Base-by-base conservation (phyloP, 306 rosid genomes). In the Vigna nakashimae region DNA sequence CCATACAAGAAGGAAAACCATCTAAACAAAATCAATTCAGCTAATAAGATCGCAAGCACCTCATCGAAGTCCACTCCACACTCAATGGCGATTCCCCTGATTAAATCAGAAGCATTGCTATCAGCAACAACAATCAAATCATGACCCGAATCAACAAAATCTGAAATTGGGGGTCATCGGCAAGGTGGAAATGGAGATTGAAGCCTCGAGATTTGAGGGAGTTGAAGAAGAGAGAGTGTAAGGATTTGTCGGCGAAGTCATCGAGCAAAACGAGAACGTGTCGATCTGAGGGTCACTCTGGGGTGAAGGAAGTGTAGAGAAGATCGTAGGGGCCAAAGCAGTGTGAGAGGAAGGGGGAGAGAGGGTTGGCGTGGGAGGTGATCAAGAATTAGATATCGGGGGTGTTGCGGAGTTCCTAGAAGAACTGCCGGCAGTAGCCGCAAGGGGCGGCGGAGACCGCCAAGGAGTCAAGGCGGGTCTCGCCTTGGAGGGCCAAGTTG, bases 51-150 rank as follows among this genome's bases (percentile, higher is more conserved):
- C 14, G 4, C 26, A 81, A 80, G 69, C 78, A 95, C 99, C 99
- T 95, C 99, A 83, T 95, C 99, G 50, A 95, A 92, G 79, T 95
- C 99, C 65, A 91, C 97, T 49, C 99, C 99, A 65, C 97, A 87
- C 72, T 92, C 97, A 0, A 89, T 87, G 42, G 97, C 91, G 69
- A 92, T 86, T 78, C 89, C 96, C 30, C 98, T 82, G 36, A 92
- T 91, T 50, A 95, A 85, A 79, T 95, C 98, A 79, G 99, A 95
- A 14, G 97, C 96, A 79, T 87, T 88, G 57, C 48, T 85, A 70
- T 92, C 98, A 40, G 92, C 92, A 3, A 86, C 90, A 56, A 95
- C 65, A n/a, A 92, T 86, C 82, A 95, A 90, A 88, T 95, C 99
- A 69, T 89, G 99, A 22, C 99, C 98, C 18, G 98, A 88, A 82